Conservation (phyloP, 306 rosid species). For the Elaeagnus macrophylla region DNA sequence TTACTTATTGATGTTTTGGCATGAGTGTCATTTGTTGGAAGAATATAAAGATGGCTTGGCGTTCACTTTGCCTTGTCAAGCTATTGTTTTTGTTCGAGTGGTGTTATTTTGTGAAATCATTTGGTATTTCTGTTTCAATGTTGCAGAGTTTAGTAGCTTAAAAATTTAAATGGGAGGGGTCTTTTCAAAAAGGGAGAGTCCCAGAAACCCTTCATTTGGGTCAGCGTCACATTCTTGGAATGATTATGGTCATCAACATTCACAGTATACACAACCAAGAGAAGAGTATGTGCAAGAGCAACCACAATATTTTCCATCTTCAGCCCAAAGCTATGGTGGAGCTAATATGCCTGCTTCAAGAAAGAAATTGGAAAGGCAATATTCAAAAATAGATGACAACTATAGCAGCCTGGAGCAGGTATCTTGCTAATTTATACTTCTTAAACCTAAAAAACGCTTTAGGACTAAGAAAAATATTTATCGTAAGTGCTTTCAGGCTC, state of each 20-base stretch:
- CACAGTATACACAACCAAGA: slow-evolving; percentile 38
- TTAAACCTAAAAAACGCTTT: slow-evolving; percentile 9
- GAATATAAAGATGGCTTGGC: not conserved
- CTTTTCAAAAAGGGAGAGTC: slow-evolving; percentile 41
- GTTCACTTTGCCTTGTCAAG: not conserved
- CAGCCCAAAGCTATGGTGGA: slow-evolving; percentile 38
- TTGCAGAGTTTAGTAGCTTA: slow-evolving; percentile 24
- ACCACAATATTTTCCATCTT: slow-evolving; percentile 25
- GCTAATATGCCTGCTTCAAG: slow-evolving; percentile 31
- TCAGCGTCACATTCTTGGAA: slow-evolving; percentile 33
- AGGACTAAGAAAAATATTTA: not conserved
- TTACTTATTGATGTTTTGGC: not conserved
- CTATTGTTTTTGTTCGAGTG: slow-evolving; percentile 14
- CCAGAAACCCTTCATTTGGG: slow-evolving; percentile 32
- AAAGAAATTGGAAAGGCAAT: slow-evolving; percentile 43
- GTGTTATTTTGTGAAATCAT: slow-evolving; percentile 1
- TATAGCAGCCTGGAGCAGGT: slow-evolving; percentile 75
- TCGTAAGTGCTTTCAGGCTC: too few relatives aligned
- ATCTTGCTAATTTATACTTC: slow-evolving; percentile 1
- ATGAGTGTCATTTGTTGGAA: too few relatives aligned
- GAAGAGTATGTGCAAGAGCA: slow-evolving; percentile 33
- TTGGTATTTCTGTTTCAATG: not conserved
- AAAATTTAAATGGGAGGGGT: slow-evolving; percentile 61
- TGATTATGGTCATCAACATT: slow-evolving; percentile 31
- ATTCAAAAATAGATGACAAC: slow-evolving; percentile 57